phyloP scores from a whole-genome alignment of 257 asterid genomes.

The Ligustrum vulgare region DNA sequence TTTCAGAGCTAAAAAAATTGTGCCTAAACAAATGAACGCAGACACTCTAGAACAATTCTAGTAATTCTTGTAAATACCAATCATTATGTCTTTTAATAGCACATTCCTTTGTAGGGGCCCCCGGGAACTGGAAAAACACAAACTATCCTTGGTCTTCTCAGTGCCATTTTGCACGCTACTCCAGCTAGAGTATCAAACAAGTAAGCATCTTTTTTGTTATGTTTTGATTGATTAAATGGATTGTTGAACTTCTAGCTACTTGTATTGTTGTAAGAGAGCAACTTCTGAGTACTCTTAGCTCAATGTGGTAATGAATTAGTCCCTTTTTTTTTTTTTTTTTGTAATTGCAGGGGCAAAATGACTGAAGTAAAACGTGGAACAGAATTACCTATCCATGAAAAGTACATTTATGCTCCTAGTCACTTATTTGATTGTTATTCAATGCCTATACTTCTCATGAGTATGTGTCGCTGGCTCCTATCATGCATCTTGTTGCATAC shows the following conservation, averaged over 20 bases:
- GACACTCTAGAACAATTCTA: background rate
- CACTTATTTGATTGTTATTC: slow-evolving; percentile 4
- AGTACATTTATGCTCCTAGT: slow-evolving; percentile 47
- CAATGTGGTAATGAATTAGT: slow-evolving; percentile 8
- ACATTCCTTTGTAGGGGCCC: slow-evolving; percentile 73
- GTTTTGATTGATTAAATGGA: slow-evolving; percentile 7
- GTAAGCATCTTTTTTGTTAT: slow-evolving; percentile 37
- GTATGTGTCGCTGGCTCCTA: background rate
- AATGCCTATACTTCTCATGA: slow-evolving; percentile 5
- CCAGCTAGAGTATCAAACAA: slow-evolving; percentile 81
- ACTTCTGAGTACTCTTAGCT: slow-evolving; percentile 13
- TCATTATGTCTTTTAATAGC: slow-evolving; percentile 31
- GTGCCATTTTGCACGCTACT: slow-evolving; percentile 96
- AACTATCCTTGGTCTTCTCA: slow-evolving; percentile 92
- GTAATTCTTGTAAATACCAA: background rate
- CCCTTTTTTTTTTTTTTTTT: background rate
- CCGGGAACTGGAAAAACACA: slow-evolving; percentile 99
- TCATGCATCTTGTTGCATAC: slow-evolving; percentile 1
- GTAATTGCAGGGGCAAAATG: slow-evolving; percentile 59
- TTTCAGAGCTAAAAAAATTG: slow-evolving; percentile 15
- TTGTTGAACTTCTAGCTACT: background rate
- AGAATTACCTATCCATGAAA: slow-evolving; percentile 63
- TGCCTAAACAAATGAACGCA: background rate
- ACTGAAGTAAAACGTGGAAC: slow-evolving; percentile 55
- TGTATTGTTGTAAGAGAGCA: slow-evolving; percentile 16